These are phyloP conservation scores for Anaeramoeba flamelloides DNA, from an alignment of 78 protist genomes.

Conservation along the genomic window DNA sequence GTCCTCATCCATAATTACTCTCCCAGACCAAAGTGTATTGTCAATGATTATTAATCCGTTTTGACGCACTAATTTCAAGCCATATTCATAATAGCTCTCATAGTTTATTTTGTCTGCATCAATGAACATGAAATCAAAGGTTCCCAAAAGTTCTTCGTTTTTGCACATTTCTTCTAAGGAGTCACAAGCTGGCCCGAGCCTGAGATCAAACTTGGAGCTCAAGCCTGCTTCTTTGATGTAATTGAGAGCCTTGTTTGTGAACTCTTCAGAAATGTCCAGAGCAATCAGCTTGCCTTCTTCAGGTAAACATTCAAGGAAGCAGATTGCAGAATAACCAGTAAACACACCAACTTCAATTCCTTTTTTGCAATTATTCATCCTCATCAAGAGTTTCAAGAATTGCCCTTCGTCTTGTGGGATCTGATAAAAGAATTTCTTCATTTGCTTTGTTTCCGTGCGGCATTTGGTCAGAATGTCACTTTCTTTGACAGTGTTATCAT, in stretches of 20 bases:
- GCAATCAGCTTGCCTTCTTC: conserved; percentile 38
- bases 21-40: conserved; percentile 29
- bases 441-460: not conserved
- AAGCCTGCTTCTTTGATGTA: conserved; percentile 46
- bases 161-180: conserved; percentile 18
- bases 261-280: conserved; percentile 39
- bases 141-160: conserved; percentile 21
- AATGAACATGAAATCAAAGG: conserved; percentile 46
- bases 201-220: conserved; percentile 30
- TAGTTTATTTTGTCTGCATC: conserved; percentile 51
- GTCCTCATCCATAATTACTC: not conserved
- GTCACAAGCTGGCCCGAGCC: conserved; percentile 36
- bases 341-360: conserved; percentile 45
- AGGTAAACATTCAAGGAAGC: conserved; percentile 37
- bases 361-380: not conserved
- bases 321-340: conserved; percentile 34
- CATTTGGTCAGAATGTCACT: not conserved
- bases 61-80: conserved; percentile 27
- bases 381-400: not conserved
- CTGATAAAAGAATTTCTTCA: not conserved
- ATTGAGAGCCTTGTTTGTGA: conserved; percentile 16
- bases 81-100: conserved; percentile 36
- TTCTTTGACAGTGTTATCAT: not conserved
- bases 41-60: conserved; percentile 49
- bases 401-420: not conserved